Percentiles rank a stretch among this genome's conserved stretches.
Conservation (phyloP, 257 asterid species). For the Mentha longifolia region DNA sequence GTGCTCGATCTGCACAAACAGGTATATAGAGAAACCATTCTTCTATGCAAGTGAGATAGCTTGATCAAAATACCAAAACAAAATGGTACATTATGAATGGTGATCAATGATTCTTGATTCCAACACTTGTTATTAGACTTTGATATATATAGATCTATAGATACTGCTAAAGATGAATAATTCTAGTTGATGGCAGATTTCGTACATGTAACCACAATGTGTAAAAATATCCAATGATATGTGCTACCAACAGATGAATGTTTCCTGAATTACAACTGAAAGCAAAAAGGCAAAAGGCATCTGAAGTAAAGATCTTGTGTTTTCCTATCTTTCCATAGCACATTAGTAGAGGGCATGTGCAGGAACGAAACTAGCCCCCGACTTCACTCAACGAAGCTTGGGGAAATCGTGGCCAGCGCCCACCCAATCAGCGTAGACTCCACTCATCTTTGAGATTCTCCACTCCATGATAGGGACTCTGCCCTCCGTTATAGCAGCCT, state of each 20-base stretch:
- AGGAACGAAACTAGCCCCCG: slow-evolving; percentile 15
- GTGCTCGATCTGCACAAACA: slow-evolving; percentile 41
- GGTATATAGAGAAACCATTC: slow-evolving; percentile 26
- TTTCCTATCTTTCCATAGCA: slow-evolving; percentile 10
- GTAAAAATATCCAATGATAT: slow-evolving; percentile 2
- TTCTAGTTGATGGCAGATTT: too few relatives aligned
- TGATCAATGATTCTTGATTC: slow-evolving; percentile 2
- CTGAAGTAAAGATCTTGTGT: neutral
- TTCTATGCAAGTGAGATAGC: slow-evolving; percentile 20
- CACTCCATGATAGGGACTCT: slow-evolving; percentile 32
- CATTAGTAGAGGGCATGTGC: neutral
- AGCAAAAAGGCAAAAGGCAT: slow-evolving; percentile 24
- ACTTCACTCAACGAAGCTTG: slow-evolving; percentile 13
- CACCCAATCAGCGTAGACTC: slow-evolving; percentile 64
- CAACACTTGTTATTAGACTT: neutral
- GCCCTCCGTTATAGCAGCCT: slow-evolving; percentile 24
- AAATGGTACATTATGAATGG: neutral
- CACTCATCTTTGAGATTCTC: slow-evolving; percentile 39
- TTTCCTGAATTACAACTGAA: slow-evolving; percentile 5
- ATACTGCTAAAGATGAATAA: too few relatives aligned
- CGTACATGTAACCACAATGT: too few relatives aligned
- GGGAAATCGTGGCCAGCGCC: slow-evolving; percentile 22
- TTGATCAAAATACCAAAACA: neutral
- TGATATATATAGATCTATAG: too few relatives aligned
- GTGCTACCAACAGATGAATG: slow-evolving; percentile 19